phyloP scores from a whole-genome alignment of 2,329 filamentous ascomycete species.

The Fusarium avenaceum region DNA sequence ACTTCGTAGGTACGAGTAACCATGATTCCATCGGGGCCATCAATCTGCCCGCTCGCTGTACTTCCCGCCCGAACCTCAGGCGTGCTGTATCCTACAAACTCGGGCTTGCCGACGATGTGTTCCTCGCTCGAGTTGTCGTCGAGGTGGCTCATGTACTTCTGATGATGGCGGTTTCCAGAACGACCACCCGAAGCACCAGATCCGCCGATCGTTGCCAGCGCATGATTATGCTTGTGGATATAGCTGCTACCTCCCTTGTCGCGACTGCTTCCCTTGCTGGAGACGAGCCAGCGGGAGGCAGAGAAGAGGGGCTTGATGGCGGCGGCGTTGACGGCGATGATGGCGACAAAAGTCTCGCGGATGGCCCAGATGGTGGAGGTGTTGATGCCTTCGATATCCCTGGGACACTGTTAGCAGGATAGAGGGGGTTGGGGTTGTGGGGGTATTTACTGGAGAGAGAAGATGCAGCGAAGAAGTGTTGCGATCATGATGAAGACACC shows the following conservation, averaged over 20 bases:
- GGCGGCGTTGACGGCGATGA: constrained; percentile 59
- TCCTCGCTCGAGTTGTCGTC: constrained; percentile 53
- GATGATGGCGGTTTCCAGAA: constrained; percentile 31
- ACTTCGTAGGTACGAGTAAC: constrained; percentile 48
- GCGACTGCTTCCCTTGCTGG: constrained; percentile 51
- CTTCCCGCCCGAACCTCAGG: constrained; percentile 42
- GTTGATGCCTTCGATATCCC: constrained; percentile 55
- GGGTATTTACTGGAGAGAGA: constrained; percentile 49
- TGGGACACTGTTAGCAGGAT: constrained; percentile 9
- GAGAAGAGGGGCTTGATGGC: constrained; percentile 58
- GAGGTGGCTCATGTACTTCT: constrained; percentile 45
- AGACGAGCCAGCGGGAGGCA: constrained; percentile 51
- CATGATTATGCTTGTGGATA: constrained; percentile 45
- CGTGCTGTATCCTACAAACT: constrained; percentile 40
- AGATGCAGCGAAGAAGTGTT: constrained; percentile 57
- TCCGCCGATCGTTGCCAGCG: constrained; percentile 47
- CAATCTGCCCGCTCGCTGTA: constrained; percentile 37
- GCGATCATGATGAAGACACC: constrained; percentile 61
- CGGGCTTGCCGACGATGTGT: constrained; percentile 47
- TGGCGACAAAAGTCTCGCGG: constrained; percentile 60
- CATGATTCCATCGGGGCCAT: constrained; percentile 42
- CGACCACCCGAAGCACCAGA: constrained; percentile 29
- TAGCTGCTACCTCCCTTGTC: constrained; percentile 46
- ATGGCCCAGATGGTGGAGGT: constrained; percentile 59
- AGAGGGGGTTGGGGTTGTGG: fast-evolving